These are phyloP conservation scores for Curvularia sp. DNA, from an alignment of 2,329 filamentous ascomycete genomes.

Conservation along the genomic window DNA sequence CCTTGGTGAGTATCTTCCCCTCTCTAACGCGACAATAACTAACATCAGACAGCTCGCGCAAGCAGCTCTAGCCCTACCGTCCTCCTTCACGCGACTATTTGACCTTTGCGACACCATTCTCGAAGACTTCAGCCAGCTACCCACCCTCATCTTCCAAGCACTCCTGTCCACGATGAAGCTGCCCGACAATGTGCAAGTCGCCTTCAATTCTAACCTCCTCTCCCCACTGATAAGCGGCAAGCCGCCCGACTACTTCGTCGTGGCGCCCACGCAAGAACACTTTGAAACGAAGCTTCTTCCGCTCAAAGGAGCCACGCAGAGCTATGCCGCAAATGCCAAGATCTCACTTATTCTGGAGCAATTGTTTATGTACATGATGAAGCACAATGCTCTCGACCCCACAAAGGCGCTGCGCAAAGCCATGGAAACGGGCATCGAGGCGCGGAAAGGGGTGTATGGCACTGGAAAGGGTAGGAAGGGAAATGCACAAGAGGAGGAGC, in stretches of 20 bases:
- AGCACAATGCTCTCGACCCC: slow-evolving; percentile 24
- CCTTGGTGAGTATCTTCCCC: slow-evolving; percentile 54
- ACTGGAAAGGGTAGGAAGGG: slow-evolving; percentile 56
- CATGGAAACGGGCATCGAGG: slow-evolving; percentile 61
- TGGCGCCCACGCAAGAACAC: slow-evolving; percentile 37
- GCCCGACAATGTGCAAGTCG: slow-evolving; percentile 53
- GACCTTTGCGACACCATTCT: slow-evolving; percentile 67
- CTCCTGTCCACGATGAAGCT: slow-evolving; percentile 61
- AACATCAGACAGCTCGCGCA: slow-evolving; percentile 43
- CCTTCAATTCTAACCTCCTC: slow-evolving; percentile 52
- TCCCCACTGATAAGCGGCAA: slow-evolving; percentile 35
- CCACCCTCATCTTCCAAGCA: slow-evolving; percentile 64
- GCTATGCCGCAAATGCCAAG: slow-evolving; percentile 45
- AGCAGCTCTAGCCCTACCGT: slow-evolving; percentile 49
- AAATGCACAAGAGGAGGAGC: slow-evolving; percentile 45
- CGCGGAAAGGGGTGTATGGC: slow-evolving; percentile 54
- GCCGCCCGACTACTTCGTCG: slow-evolving; percentile 36
- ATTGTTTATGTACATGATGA: slow-evolving; percentile 42
- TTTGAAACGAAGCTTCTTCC: slow-evolving; percentile 39
- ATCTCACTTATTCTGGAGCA: slow-evolving; percentile 46
- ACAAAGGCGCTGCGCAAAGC: slow-evolving; percentile 51
- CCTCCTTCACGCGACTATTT: slow-evolving; percentile 58
- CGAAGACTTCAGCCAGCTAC: slow-evolving; percentile 64
- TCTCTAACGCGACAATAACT: slow-evolving; percentile 15
- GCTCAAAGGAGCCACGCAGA: slow-evolving; percentile 33